phyloP scores from a whole-genome alignment of 768 basidiomycete species.

The Pulveroboletus sp. region DNA sequence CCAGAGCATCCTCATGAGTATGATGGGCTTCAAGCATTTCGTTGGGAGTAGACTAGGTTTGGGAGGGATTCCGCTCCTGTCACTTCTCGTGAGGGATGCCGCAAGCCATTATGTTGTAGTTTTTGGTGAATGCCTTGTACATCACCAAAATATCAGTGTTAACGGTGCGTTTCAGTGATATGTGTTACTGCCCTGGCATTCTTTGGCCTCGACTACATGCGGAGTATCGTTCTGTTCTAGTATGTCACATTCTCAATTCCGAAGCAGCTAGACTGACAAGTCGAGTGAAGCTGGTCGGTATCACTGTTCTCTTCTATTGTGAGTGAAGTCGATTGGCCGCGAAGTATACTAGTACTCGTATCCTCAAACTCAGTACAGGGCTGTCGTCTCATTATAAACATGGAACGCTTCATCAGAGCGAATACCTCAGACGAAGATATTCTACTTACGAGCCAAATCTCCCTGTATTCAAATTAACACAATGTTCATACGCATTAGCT shows the following conservation, averaged over 20 bases:
- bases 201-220: slow-evolving; percentile 3
- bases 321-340: slow-evolving; percentile 1
- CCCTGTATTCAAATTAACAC: too few species aligned
- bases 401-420: slow-evolving; percentile 15
- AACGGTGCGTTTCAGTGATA: slow-evolving; percentile 4
- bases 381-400: slow-evolving; percentile 23
- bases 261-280: not conserved
- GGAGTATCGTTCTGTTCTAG: not conserved
- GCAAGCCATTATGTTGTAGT: slow-evolving; percentile 41
- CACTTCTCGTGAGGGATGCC: slow-evolving; percentile 43
- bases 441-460: slow-evolving; percentile 7
- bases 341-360: not conserved
- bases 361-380: slow-evolving; percentile 15
- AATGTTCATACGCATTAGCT: too few species aligned
- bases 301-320: slow-evolving; percentile 18
- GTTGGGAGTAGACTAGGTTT: slow-evolving; percentile 34
- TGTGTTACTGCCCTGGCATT: not conserved
- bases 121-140: slow-evolving; percentile 29
- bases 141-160: not conserved
- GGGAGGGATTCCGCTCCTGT: slow-evolving; percentile 39
- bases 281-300: slow-evolving; percentile 11
- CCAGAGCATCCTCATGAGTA: slow-evolving; percentile 38
- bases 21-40: slow-evolving; percentile 38
- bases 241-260: not conserved
- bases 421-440: slow-evolving; percentile 3